Evolutionary conservation across 805 yeast genomes (phyloP).

Genomic region (Wickerhamiella australiensis): DNA sequence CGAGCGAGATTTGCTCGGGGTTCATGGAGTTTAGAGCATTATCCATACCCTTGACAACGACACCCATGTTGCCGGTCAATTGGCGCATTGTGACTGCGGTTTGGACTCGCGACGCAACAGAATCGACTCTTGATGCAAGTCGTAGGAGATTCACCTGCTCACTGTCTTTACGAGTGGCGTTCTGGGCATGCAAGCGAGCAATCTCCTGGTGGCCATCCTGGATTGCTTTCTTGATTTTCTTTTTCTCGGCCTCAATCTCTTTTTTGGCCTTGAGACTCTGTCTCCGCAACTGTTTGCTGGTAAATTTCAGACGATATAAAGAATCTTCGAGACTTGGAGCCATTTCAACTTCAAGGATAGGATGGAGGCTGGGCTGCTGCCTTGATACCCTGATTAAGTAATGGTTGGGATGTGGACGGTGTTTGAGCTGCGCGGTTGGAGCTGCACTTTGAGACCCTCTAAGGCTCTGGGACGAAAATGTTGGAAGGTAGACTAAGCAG

Average conservation of each 20-base stretch:
- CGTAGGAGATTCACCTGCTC: conserved; percentile 73
- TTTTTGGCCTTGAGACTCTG: conserved; percentile 86
- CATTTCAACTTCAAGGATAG: no score
- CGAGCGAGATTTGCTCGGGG: conserved; percentile 77
- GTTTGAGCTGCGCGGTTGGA: no score
- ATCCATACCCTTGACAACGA: conserved; percentile 92
- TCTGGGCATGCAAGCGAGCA: conserved; percentile 88
- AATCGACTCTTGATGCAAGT: conserved; percentile 81
- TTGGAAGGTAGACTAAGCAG: no score
- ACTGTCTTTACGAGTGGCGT: conserved; percentile 82
- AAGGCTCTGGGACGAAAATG: no score
- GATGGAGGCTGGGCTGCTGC: background rate
- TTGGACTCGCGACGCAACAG: conserved; percentile 90
- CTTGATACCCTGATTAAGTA: no score
- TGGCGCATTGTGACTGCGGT: conserved; percentile 97
- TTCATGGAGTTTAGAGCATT: conserved; percentile 93
- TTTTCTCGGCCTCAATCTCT: conserved; percentile 78
- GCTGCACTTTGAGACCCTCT: no score
- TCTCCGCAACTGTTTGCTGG: conserved; percentile 82
- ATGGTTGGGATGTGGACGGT: no score
- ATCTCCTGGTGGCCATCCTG: conserved; percentile 79
- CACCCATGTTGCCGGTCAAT: conserved; percentile 87
- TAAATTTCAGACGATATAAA: conserved; percentile 41
- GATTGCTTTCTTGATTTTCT: conserved; percentile 79
- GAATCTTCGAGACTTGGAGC: conserved; percentile 24